Conservation (phyloP, 768 basidiomycete genomes). For the Hydnum rufescens region DNA sequence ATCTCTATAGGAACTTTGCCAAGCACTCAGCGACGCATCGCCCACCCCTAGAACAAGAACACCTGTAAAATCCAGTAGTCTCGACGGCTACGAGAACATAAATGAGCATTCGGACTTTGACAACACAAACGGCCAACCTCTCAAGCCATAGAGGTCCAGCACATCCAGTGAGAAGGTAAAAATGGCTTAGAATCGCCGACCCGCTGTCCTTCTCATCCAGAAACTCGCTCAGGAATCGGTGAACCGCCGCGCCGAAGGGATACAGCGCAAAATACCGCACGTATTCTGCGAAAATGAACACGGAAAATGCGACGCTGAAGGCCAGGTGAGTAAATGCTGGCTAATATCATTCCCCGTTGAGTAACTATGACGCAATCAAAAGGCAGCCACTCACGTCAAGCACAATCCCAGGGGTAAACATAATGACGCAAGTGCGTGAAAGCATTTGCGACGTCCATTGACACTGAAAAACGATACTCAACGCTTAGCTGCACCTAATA, state of each 20-base stretch:
- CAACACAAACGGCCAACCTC: conserved; percentile 33
- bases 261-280: conserved; percentile 96
- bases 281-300: conserved; percentile 94
- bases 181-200: conserved; percentile 92
- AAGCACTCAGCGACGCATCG: conserved; percentile 75
- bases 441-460: conserved; percentile 89
- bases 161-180: conserved; percentile 90
- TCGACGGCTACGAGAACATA: conserved; percentile 21
- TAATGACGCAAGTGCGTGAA: conserved; percentile 90
- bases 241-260: conserved; percentile 81
- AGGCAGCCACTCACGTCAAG: conserved; percentile 48
- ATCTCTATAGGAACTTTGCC: too few relatives aligned
- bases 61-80: conserved; percentile 56
- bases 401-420: conserved; percentile 91
- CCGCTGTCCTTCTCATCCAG: conserved; percentile 88
- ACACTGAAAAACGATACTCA: conserved; percentile 29
- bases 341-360: conserved; percentile 34
- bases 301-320: conserved; percentile 84
- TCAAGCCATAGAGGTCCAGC: conserved; percentile 91
- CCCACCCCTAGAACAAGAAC: conserved; percentile 80
- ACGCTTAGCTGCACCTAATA: not conserved
- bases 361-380: conserved; percentile 2
- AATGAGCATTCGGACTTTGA: not conserved
- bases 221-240: conserved; percentile 95
- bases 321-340: conserved; percentile 92